Base-by-base conservation (phyloP, 306 rosid genomes). In the Cicer bijugum region DNA sequence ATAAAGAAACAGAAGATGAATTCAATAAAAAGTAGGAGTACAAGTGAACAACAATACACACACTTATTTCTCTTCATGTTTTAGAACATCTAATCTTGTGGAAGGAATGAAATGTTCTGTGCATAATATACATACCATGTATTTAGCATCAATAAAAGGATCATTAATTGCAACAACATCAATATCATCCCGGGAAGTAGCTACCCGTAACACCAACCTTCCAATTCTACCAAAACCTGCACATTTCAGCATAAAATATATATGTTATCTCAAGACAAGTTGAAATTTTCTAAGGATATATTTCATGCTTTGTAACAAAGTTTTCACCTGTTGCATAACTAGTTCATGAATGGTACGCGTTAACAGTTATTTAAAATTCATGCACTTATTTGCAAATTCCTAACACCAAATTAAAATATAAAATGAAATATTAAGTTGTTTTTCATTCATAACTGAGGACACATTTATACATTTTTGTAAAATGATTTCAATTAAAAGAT, bases 211-310 rank as follows among this genome's bases (percentile, higher is more conserved):
- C 60, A 94, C 97, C 91, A 94, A 84, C 83, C 99, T 87, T 80
- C 99, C 99, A 82, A 94, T 94, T 37, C 99, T 90, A 74, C 99
- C 99, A 85, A 94, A 94, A 71, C 99, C 99, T 93, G 84, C 69
- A 66, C 17, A 14, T 65, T 75, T 59, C 68, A 85, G 77, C 71
- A 84, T 43, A 55, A 57, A 59, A 50, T 39, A 80, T 39, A 80
- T 67, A 56, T 50, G 52, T 16, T 33, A 65, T 60, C 53, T 63
- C 52, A 15, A 82, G 35, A 8, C 47, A 51, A 37, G 56, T 46
- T 59, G 23, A 61, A 40, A 51, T 14, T 12, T 7, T 59, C 51
- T 5, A 55, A 6, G 38, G 43, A 57, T 12, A 38, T 38, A 51
- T 35, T 71, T 38, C 20, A 23, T 15, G 15, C 20, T 56, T 20